Evolutionary conservation across 2,329 filamentous ascomycete genomes (phyloP).

Genomic region (Didymella pinodella): DNA sequence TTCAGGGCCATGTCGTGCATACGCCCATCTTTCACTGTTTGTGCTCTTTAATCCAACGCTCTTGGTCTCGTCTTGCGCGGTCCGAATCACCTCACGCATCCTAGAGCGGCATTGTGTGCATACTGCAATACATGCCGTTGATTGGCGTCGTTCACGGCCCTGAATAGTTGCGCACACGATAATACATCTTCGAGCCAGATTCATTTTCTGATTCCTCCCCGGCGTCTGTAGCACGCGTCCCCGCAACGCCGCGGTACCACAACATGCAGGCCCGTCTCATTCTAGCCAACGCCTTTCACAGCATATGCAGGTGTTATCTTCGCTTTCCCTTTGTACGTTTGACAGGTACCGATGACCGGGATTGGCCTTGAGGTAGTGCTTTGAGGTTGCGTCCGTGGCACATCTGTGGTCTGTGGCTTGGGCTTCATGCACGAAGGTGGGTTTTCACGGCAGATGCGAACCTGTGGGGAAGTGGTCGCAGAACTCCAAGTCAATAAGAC

Average conservation of each 20-base stretch:
- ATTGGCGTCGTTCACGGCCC: background rate
- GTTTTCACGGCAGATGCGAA: background rate
- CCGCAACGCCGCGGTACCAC: slow-evolving; percentile 3
- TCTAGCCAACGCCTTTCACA: background rate
- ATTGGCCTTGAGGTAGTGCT: slow-evolving; percentile 7
- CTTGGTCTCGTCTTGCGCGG: background rate
- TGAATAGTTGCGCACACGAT: background rate
- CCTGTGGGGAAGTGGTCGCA: background rate
- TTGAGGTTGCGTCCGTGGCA: slow-evolving; percentile 9
- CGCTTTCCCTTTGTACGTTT: background rate
- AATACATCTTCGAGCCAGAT: background rate
- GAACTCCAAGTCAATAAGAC: slow-evolving; percentile 12
- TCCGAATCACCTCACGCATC: background rate
- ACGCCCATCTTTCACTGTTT: background rate
- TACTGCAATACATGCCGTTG: background rate
- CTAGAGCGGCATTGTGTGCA: background rate
- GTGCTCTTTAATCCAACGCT: background rate
- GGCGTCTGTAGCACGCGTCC: background rate
- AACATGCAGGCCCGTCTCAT: background rate
- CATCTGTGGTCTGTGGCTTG: background rate
- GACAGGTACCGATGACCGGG: slow-evolving; percentile 15
- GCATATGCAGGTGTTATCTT: slow-evolving; percentile 10
- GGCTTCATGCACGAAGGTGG: slow-evolving; percentile 2
- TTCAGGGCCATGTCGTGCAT: slow-evolving; percentile 2
- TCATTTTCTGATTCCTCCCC: background rate